Conservation (phyloP, 495 filamentous ascomycete genomes). For the Penicillium dipodomyicola region DNA sequence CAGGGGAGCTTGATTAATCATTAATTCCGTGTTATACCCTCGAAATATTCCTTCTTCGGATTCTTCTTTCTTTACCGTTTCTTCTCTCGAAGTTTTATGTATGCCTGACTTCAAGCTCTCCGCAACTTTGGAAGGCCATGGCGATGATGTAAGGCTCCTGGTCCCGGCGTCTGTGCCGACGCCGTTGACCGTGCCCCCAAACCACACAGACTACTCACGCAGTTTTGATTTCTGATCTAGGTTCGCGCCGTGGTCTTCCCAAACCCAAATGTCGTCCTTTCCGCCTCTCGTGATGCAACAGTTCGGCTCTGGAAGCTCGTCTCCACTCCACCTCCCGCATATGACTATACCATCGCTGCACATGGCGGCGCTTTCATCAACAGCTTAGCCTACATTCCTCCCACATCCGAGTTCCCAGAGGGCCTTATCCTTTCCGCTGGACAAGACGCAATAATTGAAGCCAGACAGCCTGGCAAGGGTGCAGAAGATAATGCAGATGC, state of each 20-base stretch:
- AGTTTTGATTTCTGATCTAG: constrained; percentile 43
- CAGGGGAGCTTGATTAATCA: constrained; percentile 12
- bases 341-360: constrained; percentile 70
- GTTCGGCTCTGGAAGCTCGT: constrained; percentile 81
- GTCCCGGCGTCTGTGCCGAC: constrained; percentile 19
- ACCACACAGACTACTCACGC: constrained; percentile 15
- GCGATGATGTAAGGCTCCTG: constrained; percentile 68
- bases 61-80: constrained; percentile 5
- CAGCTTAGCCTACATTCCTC: constrained; percentile 70
- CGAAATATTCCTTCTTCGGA: background rate
- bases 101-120: constrained; percentile 77
- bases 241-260: constrained; percentile 88
- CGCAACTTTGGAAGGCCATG: constrained; percentile 73
- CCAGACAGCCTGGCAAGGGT: constrained; percentile 63
- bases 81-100: constrained; percentile 29
- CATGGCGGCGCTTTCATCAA: constrained; percentile 84
- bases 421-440: constrained; percentile 85
- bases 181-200: constrained; percentile 14
- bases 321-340: constrained; percentile 62
- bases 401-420: constrained; percentile 66
- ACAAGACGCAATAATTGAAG: constrained; percentile 89
- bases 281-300: constrained; percentile 86
- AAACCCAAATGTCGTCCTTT: constrained; percentile 65
- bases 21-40: constrained; percentile 12
- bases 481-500: constrained; percentile 76